phyloP scores from a whole-genome alignment of 2,329 filamentous ascomycete genomes.

The Clarireedia monteithiana region DNA sequence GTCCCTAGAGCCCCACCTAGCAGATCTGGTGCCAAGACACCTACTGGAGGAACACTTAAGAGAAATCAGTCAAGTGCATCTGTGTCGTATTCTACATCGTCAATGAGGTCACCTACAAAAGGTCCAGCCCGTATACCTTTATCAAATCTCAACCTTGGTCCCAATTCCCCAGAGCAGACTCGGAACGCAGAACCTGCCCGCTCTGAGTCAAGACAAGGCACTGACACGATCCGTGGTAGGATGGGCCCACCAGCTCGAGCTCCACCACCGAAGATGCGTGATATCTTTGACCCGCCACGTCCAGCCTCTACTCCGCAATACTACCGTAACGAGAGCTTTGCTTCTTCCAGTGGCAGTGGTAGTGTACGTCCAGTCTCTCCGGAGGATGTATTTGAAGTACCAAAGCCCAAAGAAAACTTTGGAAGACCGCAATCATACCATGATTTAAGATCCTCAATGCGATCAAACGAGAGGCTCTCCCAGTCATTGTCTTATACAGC shows the following conservation, averaged over 20 bases:
- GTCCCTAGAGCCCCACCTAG: constrained; percentile 20
- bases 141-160: constrained; percentile 59
- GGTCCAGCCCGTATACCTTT: constrained; percentile 65
- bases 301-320: constrained; percentile 44
- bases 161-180: constrained; percentile 72
- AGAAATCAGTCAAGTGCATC: constrained; percentile 22
- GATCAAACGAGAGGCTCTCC: constrained; percentile 31
- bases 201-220: constrained; percentile 21
- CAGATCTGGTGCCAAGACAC: constrained; percentile 41
- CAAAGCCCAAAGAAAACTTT: constrained; percentile 31
- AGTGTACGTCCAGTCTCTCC: constrained; percentile 56
- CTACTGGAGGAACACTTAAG: constrained; percentile 33
- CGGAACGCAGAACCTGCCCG: constrained; percentile 17
- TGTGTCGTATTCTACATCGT: constrained; percentile 5
- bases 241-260: constrained; percentile 51
- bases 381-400: constrained; percentile 82
- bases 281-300: constrained; percentile 51
- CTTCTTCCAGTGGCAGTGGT: constrained; percentile 35
- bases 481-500: constrained; percentile 22
- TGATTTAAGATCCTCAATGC: constrained; percentile 37
- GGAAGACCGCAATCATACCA: constrained; percentile 31
- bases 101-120: constrained; percentile 51
- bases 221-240: constrained; percentile 32
- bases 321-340: constrained; percentile 40
- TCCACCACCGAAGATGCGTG: constrained; percentile 88